phyloP scores from a whole-genome alignment of 1,284 basidiomycete species.

The Microbotryum intermedium region DNA sequence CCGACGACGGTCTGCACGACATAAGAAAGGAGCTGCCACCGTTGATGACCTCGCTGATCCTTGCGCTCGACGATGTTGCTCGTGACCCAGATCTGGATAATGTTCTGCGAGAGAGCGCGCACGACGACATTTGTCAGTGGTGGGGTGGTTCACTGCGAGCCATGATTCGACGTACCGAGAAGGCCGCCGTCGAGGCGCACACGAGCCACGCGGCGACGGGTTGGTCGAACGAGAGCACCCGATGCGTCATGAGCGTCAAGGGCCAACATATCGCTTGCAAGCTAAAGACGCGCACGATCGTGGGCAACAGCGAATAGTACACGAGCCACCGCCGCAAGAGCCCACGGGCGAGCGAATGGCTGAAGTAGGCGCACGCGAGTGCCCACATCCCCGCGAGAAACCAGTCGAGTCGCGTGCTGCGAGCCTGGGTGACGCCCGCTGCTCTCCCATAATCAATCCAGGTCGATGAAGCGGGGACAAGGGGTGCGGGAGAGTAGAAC shows the following conservation, averaged over 20 bases:
- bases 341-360: slow-evolving; percentile 30
- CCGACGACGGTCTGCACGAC: slow-evolving; percentile 24
- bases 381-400: slow-evolving; percentile 32
- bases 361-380: slow-evolving; percentile 32
- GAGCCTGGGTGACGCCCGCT: slow-evolving; percentile 7
- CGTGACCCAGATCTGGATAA: slow-evolving; percentile 30
- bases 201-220: slow-evolving; percentile 28
- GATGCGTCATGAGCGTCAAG: slow-evolving; percentile 29
- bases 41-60: slow-evolving; percentile 15
- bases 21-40: slow-evolving; percentile 12
- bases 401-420: slow-evolving; percentile 32
- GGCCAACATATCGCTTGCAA: slow-evolving; percentile 35
- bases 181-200: slow-evolving; percentile 31
- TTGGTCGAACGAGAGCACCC: slow-evolving; percentile 27
- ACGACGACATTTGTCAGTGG: no score
- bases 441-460: slow-evolving; percentile 1
- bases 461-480: slow-evolving; percentile 10
- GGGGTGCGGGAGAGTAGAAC: slow-evolving; percentile 12
- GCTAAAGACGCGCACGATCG: slow-evolving; percentile 31
- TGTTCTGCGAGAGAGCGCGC: slow-evolving; percentile 12
- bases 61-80: slow-evolving; percentile 30
- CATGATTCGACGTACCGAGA: slow-evolving; percentile 13
- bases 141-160: background rate
- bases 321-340: slow-evolving; percentile 32
- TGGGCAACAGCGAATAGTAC: slow-evolving; percentile 31